These are phyloP conservation scores for Arxiozyma bovina DNA, from an alignment of 1,139 yeast genomes.

Conservation along the genomic window DNA sequence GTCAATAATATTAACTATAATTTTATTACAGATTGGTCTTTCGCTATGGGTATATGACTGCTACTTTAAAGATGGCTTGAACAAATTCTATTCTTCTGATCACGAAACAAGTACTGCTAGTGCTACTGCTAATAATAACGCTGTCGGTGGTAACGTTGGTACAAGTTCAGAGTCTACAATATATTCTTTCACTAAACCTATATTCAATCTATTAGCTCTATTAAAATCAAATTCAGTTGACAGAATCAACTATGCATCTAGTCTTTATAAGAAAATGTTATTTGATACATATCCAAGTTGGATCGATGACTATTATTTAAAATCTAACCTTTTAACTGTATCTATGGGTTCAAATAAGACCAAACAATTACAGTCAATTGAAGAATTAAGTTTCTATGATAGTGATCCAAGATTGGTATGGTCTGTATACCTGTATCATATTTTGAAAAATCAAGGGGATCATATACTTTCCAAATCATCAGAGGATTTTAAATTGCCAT, in stretches of 20 bases:
- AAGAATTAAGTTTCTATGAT: constrained; percentile 19
- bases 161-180: background rate
- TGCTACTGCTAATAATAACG: background rate
- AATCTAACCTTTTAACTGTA: constrained; percentile 14
- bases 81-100: background rate
- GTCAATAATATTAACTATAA: background rate
- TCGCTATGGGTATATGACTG: background rate
- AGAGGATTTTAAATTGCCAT: constrained; percentile 10
- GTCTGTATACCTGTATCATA: constrained; percentile 16
- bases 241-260: background rate
- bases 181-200: background rate
- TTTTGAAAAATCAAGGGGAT: constrained; percentile 4
- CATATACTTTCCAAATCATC: background rate
- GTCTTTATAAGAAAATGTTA: constrained; percentile 15
- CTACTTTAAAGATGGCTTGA: background rate
- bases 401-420: constrained; percentile 23
- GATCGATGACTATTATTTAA: constrained; percentile 17
- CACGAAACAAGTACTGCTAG: no score
- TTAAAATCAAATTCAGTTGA: background rate
- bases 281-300: constrained; percentile 15
- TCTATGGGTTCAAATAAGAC: constrained; percentile 13
- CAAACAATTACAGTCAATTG: constrained; percentile 9
- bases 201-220: background rate
- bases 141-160: background rate
- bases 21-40: background rate